Conservation (phyloP, 202 grass and related monocot species). For the Thinopyrum obtusiflorum region DNA sequence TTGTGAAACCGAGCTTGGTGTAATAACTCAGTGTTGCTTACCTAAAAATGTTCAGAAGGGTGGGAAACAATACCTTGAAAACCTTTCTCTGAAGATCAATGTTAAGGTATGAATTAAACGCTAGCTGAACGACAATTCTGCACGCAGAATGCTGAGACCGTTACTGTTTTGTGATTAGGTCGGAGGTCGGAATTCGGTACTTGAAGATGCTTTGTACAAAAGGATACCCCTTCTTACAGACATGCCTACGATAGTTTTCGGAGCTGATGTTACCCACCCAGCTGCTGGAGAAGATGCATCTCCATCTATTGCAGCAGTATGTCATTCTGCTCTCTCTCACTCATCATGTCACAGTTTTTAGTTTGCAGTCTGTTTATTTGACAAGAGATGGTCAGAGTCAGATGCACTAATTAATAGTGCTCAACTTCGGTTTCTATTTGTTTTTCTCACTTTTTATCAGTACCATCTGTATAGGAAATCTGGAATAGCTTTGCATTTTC, state of each 20-base stretch:
- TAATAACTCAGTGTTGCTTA: conserved; percentile 57
- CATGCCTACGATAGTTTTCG: conserved; percentile 59
- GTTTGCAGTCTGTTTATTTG: not conserved
- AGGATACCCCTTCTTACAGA: conserved; percentile 53
- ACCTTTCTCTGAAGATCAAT: conserved; percentile 66
- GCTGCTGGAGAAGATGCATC: conserved; percentile 49
- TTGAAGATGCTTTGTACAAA: conserved; percentile 47
- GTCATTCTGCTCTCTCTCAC: not conserved
- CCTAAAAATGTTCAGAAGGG: conserved; percentile 39
- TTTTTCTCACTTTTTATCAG: not conserved
- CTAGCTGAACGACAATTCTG: not conserved
- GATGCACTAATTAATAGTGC: not conserved
- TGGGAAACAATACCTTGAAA: conserved; percentile 56
- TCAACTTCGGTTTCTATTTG: not conserved
- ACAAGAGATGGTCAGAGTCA: not conserved
- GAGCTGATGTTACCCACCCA: conserved; percentile 74
- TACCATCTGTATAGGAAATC: not conserved
- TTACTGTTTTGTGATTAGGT: conserved; percentile 15
- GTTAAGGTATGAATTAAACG: conserved; percentile 45
- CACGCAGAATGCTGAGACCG: not conserved
- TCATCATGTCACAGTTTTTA: not conserved
- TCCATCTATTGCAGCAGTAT: conserved; percentile 55
- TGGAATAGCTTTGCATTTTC: not conserved
- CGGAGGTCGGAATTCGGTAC: conserved; percentile 55
- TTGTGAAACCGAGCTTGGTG: conserved; percentile 63